Conservation (phyloP, 2,329 filamentous ascomycete species). For the Colletotrichum eremochloae region DNA sequence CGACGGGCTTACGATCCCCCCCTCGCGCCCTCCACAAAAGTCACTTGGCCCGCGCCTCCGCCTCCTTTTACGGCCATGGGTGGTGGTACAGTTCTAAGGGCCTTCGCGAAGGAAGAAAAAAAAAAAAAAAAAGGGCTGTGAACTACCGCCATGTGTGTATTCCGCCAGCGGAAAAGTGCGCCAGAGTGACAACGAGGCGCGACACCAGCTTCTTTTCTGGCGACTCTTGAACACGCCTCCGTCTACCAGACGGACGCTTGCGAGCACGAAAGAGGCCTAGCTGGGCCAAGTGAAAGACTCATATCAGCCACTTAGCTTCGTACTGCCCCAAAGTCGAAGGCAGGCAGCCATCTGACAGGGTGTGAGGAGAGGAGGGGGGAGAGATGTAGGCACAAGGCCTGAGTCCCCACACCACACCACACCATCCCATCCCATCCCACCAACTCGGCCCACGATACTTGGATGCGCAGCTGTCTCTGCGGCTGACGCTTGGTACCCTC, state of each 20-base stretch:
- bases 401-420: constrained; percentile 39
- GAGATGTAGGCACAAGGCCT: constrained; percentile 17
- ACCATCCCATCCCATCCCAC: constrained; percentile 2
- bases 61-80: background rate
- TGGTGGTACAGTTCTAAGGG: constrained; percentile 6
- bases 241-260: constrained; percentile 3
- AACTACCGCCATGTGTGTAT: constrained; percentile 14
- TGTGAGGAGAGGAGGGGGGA: background rate
- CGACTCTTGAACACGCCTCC: constrained; percentile 1
- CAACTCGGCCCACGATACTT: constrained; percentile 9
- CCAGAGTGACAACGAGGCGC: constrained; percentile 18
- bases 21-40: constrained; percentile 25
- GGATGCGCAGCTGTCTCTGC: constrained; percentile 25
- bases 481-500: constrained; percentile 20
- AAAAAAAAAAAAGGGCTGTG: constrained; percentile 24
- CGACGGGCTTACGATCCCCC: constrained; percentile 34
- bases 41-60: constrained; percentile 29
- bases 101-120: background rate
- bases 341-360: constrained; percentile 40
- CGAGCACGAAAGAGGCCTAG: constrained; percentile 26
- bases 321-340: constrained; percentile 13
- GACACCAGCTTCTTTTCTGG: background rate
- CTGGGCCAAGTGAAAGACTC: constrained; percentile 27
- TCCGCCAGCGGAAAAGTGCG: background rate
- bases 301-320: constrained; percentile 22